Percentiles rank a stretch among this genome's conserved stretches.
Evolutionary conservation across 2,329 filamentous ascomycete species (phyloP).

Genomic region (Ceratocystis lukuohia): DNA sequence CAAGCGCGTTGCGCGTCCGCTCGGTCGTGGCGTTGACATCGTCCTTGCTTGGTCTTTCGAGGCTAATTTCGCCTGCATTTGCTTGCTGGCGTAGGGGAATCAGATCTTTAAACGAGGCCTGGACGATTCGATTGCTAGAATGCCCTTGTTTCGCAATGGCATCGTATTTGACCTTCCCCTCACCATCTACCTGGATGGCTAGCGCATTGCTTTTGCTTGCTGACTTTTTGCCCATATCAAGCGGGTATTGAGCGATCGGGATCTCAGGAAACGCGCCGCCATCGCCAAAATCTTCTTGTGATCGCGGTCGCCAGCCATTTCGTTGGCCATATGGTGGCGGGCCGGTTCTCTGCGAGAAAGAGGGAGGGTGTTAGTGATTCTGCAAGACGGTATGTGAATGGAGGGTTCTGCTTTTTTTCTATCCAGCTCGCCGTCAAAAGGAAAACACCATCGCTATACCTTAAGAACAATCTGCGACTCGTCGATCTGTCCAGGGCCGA

Average conservation of each 20-base stretch:
- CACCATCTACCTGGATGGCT: slow-evolving; percentile 77
- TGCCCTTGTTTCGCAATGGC: slow-evolving; percentile 87
- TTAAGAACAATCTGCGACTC: slow-evolving; percentile 74
- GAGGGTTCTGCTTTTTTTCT: neutral
- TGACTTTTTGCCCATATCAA: slow-evolving; percentile 82
- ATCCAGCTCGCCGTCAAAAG: no score
- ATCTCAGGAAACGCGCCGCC: slow-evolving; percentile 94
- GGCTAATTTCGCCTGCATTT: slow-evolving; percentile 78
- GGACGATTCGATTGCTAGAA: slow-evolving; percentile 67
- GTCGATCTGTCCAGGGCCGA: slow-evolving; percentile 67
- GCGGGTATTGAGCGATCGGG: slow-evolving; percentile 83
- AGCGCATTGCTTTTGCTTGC: slow-evolving; percentile 68
- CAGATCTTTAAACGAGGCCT: slow-evolving; percentile 91
- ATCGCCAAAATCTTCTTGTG: slow-evolving; percentile 84
- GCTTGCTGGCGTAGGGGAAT: slow-evolving; percentile 89
- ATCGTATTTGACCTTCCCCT: slow-evolving; percentile 93
- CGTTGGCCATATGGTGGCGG: slow-evolving; percentile 82
- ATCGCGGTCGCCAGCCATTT: slow-evolving; percentile 77
- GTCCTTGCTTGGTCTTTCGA: slow-evolving; percentile 73
- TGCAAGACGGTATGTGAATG: neutral
- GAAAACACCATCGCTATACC: slow-evolving; percentile 30
- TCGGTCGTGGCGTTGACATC: slow-evolving; percentile 74
- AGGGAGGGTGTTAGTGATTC: slow-evolving; percentile 9
- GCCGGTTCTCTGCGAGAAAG: slow-evolving; percentile 48
- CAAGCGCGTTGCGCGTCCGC: slow-evolving; percentile 75